Percentiles rank a stretch among this genome's conserved stretches.
phyloP scores from a whole-genome alignment of 2,329 filamentous ascomycete genomes.

The Mycosphaerelloides madeirae region DNA sequence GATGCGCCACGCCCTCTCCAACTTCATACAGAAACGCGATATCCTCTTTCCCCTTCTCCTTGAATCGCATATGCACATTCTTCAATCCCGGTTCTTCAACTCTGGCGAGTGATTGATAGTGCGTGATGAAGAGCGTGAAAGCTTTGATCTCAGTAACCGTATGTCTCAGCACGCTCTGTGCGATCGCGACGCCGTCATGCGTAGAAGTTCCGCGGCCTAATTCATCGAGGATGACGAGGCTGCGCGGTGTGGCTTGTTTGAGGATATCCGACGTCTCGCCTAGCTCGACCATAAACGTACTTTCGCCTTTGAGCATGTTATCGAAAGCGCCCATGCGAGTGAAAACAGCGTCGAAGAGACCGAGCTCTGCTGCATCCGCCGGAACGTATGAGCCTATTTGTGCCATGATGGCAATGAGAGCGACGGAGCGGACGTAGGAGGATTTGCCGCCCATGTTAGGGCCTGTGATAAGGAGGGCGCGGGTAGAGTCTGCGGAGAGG shows the following conservation, averaged over 20 bases:
- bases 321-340: conserved; percentile 95
- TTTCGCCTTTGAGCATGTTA: conserved; percentile 91
- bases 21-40: conserved; percentile 95
- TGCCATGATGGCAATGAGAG: conserved; percentile 86
- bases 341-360: conserved; percentile 84
- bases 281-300: conserved; percentile 97
- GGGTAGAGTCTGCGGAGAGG: conserved; percentile 60
- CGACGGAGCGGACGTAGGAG: conserved; percentile 90
- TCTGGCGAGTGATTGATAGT: conserved; percentile 83
- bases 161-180: conserved; percentile 82
- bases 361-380: conserved; percentile 66
- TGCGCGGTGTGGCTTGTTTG: conserved; percentile 77
- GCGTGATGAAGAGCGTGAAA: conserved; percentile 91
- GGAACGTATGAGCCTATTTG: conserved; percentile 95
- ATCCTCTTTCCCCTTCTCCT: conserved; percentile 59
- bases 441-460: conserved; percentile 99
- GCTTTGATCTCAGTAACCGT: conserved; percentile 70
- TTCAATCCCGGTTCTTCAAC: conserved; percentile 66
- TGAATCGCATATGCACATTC: conserved; percentile 95
- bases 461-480: conserved; percentile 84
- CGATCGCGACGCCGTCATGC: conserved; percentile 93
- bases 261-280: conserved; percentile 89
- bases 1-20: conserved; percentile 82
- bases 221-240: conserved; percentile 89
- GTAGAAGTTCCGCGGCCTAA: conserved; percentile 89